Evolutionary conservation across 2,329 filamentous ascomycete species (phyloP).

Genomic region (Ilyonectria robusta): DNA sequence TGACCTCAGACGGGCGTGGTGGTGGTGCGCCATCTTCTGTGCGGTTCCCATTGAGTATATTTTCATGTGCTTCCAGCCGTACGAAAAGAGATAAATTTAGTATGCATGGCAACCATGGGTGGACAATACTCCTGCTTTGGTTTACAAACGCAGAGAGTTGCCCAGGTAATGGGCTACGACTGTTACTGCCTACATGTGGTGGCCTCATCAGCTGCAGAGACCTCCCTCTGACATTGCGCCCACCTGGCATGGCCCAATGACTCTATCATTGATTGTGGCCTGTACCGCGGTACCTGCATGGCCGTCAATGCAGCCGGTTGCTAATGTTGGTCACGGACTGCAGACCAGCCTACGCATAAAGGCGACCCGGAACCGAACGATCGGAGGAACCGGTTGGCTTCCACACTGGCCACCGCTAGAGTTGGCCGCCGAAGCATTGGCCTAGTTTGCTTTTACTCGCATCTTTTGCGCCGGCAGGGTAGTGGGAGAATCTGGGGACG

Average conservation of each 20-base stretch:
- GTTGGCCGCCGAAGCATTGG: neutral
- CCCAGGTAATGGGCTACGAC: too few relatives aligned
- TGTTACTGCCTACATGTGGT: neutral
- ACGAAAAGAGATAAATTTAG: too few relatives aligned
- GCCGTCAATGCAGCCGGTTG: slow-evolving; percentile 8
- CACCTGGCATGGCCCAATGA: neutral
- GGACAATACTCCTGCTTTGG: too few relatives aligned
- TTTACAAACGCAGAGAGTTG: neutral
- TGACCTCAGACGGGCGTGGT: too few relatives aligned
- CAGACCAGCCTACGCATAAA: slow-evolving; percentile 3
- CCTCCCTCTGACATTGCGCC: neutral
- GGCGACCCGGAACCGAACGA: neutral
- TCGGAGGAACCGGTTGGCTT: neutral
- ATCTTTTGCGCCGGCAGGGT: neutral
- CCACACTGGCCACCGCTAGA: neutral
- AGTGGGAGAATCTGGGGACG: neutral
- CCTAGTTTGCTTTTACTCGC: too few relatives aligned
- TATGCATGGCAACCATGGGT: too few relatives aligned
- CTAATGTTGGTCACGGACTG: neutral
- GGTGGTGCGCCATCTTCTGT: too few relatives aligned
- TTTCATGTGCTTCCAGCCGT: too few relatives aligned
- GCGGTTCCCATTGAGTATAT: too few relatives aligned
- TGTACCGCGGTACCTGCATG: neutral
- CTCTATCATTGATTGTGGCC: neutral
- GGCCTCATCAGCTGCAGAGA: neutral